Evolutionary conservation across 2,329 filamentous ascomycete species (phyloP).

Genomic region (Calonectria pseudoreteaudii): DNA sequence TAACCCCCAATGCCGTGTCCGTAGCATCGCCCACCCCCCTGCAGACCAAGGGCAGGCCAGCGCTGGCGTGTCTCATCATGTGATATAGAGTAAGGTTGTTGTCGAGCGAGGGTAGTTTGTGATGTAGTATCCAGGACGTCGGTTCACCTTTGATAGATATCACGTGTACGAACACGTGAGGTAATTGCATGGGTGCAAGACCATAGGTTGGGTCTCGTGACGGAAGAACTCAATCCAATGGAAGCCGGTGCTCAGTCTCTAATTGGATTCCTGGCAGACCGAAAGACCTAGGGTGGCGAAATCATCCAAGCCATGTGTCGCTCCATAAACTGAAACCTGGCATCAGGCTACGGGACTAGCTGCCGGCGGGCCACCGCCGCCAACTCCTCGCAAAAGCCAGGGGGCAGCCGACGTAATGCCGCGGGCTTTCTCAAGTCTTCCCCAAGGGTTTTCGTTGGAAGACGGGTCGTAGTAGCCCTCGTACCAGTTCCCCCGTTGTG

Average conservation of each 20-base stretch:
- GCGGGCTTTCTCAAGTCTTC: conserved; percentile 60
- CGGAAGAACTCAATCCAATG: neutral
- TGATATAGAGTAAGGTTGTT: conserved; percentile 33
- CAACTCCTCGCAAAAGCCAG: conserved; percentile 53
- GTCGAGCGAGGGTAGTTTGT: conserved; percentile 23
- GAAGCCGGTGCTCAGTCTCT: neutral
- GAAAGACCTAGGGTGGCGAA: neutral
- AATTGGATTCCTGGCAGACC: neutral
- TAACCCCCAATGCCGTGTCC: conserved; percentile 43
- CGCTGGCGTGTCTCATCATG: conserved; percentile 33
- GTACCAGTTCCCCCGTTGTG: conserved; percentile 63
- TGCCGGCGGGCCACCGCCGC: conserved; percentile 10
- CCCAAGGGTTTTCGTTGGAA: conserved; percentile 82
- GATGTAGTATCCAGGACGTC: conserved; percentile 32
- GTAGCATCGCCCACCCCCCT: conserved; percentile 35
- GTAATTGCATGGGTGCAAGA: neutral
- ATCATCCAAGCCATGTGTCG: neutral
- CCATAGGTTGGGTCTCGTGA: conserved; percentile 11
- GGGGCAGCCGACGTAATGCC: conserved; percentile 57
- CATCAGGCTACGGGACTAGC: conserved; percentile 29
- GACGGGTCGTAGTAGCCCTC: conserved; percentile 75
- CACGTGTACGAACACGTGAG: conserved; percentile 35
- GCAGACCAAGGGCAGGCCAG: conserved; percentile 22
- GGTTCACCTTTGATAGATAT: conserved; percentile 25
- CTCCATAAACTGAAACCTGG: neutral